Evolutionary conservation across 176 grass and related monocot species (phyloP).

Genomic region (Aechmea fasciata): DNA sequence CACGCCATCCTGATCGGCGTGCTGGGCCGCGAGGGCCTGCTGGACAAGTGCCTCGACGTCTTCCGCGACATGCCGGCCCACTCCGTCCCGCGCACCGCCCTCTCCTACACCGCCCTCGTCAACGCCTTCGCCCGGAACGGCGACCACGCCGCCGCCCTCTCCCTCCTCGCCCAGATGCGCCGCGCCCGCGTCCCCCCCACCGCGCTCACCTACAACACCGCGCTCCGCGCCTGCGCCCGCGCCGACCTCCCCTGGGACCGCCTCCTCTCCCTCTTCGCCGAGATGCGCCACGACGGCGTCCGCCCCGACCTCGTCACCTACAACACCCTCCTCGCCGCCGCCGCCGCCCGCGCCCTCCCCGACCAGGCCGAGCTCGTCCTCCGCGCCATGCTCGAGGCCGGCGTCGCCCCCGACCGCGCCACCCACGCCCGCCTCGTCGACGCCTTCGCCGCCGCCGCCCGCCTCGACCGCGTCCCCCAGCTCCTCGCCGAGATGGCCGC

Average conservation of each 20-base stretch:
- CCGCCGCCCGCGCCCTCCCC: conserved; percentile 39
- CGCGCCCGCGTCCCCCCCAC: conserved; percentile 49
- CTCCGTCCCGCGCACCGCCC: conserved; percentile 45
- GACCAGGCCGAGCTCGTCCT: conserved; percentile 91
- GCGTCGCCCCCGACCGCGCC: conserved; percentile 46
- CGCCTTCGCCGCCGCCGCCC: conserved; percentile 38
- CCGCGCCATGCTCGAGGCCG: conserved; percentile 73
- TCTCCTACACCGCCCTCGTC: conserved; percentile 94
- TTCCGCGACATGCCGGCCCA: conserved; percentile 70
- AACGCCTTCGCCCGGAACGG: conserved; percentile 82
- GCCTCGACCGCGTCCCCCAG: conserved; percentile 43
- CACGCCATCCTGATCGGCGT: conserved; percentile 85
- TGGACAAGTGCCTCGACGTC: conserved; percentile 37
- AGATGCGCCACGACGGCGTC: conserved; percentile 86
- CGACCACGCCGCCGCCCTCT: conserved; percentile 53
- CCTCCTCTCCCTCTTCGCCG: conserved; percentile 75
- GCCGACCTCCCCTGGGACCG: conserved; percentile 57
- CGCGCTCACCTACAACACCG: conserved; percentile 79
- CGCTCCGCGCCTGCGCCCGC: conserved; percentile 75
- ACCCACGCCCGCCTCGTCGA: conserved; percentile 68
- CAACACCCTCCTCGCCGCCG: conserved; percentile 81
- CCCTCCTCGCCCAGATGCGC: conserved; percentile 80
- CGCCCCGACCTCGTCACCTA: conserved; percentile 82
- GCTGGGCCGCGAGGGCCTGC: conserved; percentile 69
- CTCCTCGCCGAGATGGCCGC: conserved; percentile 59